These are phyloP conservation scores for Monilinia vaccinii-corymbosi DNA, from an alignment of 2,329 filamentous ascomycete species.

Conservation along the genomic window DNA sequence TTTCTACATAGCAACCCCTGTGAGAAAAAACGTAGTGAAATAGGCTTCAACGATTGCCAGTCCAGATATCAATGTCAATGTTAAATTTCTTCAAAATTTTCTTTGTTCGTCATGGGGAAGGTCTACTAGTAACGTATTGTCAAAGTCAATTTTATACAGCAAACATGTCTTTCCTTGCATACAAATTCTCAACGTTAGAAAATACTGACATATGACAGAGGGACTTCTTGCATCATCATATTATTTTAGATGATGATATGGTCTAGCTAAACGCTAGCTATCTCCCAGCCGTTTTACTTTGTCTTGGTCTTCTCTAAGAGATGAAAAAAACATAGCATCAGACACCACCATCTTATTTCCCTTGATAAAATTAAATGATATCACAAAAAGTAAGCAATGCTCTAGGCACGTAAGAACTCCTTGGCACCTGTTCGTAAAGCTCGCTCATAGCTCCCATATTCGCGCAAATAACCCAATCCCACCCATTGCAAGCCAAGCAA, in stretches of 20 bases:
- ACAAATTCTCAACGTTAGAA: too few species aligned
- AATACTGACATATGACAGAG: background rate
- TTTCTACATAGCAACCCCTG: background rate
- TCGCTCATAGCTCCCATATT: background rate
- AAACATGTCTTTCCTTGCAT: background rate
- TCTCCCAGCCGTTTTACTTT: background rate
- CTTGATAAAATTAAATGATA: slow-evolving; percentile 5
- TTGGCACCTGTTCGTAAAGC: slow-evolving; percentile 7
- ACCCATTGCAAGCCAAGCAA: slow-evolving; percentile 6
- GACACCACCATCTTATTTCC: background rate
- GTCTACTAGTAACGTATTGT: background rate
- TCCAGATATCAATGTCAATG: background rate
- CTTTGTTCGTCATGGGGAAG: background rate
- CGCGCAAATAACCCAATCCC: slow-evolving; percentile 6
- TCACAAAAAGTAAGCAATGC: slow-evolving; percentile 1
- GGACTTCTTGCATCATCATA: background rate
- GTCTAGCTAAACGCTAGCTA: background rate
- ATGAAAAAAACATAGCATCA: background rate
- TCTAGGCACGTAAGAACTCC: slow-evolving; percentile 6
- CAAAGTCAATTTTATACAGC: background rate
- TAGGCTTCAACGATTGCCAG: background rate
- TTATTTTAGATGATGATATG: background rate
- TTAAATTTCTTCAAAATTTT: background rate
- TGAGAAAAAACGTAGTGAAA: background rate
- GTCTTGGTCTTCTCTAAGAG: background rate